Conservation (phyloP, 768 basidiomycete species). For the Mrakia gelida region DNA sequence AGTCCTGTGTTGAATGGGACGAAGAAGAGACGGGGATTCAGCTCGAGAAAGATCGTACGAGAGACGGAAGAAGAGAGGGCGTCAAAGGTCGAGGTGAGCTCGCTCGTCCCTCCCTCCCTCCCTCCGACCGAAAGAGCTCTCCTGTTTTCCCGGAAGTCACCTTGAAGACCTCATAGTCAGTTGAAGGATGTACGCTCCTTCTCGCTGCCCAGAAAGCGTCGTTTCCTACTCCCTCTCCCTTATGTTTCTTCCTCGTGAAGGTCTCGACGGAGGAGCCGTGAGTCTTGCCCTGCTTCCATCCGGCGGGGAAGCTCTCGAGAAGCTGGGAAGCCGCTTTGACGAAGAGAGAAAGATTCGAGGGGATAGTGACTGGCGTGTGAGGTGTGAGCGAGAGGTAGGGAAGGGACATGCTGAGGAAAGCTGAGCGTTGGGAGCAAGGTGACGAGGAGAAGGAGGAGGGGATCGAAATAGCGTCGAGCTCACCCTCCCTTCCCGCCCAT, state of each 20-base stretch:
- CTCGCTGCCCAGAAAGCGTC: conserved; percentile 7
- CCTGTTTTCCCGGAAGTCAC: neutral
- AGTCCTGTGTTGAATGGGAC: neutral
- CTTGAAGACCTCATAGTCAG: conserved; percentile 2
- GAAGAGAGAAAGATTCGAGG: neutral
- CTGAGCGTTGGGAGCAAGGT: neutral
- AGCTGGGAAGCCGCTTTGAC: neutral
- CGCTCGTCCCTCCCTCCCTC: neutral
- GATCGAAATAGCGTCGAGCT: neutral
- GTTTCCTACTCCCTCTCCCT: neutral
- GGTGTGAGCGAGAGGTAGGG: neutral
- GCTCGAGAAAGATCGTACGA: neutral
- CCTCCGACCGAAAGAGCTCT: neutral
- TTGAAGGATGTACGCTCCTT: neutral
- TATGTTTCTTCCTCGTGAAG: neutral
- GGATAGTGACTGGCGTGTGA: neutral
- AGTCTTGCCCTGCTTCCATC: neutral
- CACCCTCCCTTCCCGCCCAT: neutral
- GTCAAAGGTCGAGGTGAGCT: neutral
- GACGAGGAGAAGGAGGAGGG: neutral
- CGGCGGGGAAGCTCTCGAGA: neutral
- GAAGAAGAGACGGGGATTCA: neutral
- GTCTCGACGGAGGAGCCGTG: neutral
- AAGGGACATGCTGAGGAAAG: neutral
- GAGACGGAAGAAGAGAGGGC: neutral